A percentile compares a stretch with the other conserved stretches of the same genome.
These are phyloP conservation scores for Plenodomus lindquistii DNA, from an alignment of 2,329 filamentous ascomycete genomes.

Conservation along the genomic window DNA sequence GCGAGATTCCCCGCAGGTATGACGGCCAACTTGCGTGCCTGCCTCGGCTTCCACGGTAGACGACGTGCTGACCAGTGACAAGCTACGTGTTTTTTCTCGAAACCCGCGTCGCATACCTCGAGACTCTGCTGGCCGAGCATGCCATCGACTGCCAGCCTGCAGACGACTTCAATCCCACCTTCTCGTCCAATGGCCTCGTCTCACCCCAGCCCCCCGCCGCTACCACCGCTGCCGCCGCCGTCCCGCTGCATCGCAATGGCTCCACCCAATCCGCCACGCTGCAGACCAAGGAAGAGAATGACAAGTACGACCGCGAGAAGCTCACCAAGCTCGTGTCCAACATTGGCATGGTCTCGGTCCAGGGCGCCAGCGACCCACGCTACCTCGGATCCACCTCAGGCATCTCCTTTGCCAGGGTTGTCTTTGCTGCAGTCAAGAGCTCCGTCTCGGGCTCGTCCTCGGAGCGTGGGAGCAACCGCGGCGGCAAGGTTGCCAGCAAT, in stretches of 20 bases:
- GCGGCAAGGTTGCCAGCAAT: constrained; percentile 56
- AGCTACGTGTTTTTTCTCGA: constrained; percentile 96
- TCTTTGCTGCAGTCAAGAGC: constrained; percentile 89
- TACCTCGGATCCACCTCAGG: constrained; percentile 85
- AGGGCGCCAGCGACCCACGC: constrained; percentile 75
- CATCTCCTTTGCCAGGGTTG: constrained; percentile 91
- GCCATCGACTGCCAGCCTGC: constrained; percentile 73
- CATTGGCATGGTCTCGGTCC: constrained; percentile 75
- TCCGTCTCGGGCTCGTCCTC: constrained; percentile 61
- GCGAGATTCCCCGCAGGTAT: constrained; percentile 80
- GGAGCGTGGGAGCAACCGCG: constrained; percentile 65
- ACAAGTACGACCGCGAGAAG: constrained; percentile 62
- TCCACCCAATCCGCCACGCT: constrained; percentile 16
- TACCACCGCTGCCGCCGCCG: constrained; percentile 4
- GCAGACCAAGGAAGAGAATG: constrained; percentile 42
- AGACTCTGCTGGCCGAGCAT: constrained; percentile 71
- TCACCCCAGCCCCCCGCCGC: constrained; percentile 9
- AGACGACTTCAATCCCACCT: constrained; percentile 59
- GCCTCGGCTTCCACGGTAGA: not conserved
- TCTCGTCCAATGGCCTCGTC: constrained; percentile 40
- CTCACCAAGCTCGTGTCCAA: constrained; percentile 70
- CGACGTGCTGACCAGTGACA: not conserved
- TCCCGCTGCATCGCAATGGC: constrained; percentile 29
- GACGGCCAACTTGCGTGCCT: not conserved
- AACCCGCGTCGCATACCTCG: constrained; percentile 80